A percentile compares a stretch with the other conserved stretches of the same genome.
These are phyloP conservation scores for Strobilomyces confusus DNA, from an alignment of 768 basidiomycete species.

Conservation along the genomic window DNA sequence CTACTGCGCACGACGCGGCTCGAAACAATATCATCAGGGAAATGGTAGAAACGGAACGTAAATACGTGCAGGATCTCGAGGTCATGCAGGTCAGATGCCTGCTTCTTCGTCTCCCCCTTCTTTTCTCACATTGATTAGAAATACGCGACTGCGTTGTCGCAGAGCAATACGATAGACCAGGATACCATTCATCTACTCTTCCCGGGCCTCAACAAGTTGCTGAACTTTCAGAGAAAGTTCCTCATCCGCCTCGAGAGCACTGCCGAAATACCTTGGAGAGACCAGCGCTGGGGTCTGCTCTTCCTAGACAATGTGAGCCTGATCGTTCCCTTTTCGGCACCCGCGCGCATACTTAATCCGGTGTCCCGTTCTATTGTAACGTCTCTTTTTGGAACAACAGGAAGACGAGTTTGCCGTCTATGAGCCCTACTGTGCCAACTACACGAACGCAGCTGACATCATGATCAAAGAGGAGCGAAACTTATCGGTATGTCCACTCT, in stretches of 20 bases:
- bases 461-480: conserved; percentile 85
- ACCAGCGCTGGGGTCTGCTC: conserved; percentile 83
- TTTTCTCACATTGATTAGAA: conserved; percentile 47
- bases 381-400: conserved; percentile 49
- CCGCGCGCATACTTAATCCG: conserved; percentile 34
- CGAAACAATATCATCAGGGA: conserved; percentile 81
- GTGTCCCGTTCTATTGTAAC: conserved; percentile 41
- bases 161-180: conserved; percentile 82
- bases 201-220: conserved; percentile 87
- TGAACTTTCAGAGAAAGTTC: conserved; percentile 95
- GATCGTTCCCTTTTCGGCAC: conserved; percentile 9
- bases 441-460: conserved; percentile 80
- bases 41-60: conserved; percentile 91
- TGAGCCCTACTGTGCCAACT: conserved; percentile 96
- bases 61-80: conserved; percentile 95
- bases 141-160: conserved; percentile 81
- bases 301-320: conserved; percentile 77
- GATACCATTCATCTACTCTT: conserved; percentile 96
- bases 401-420: conserved; percentile 96
- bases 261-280: conserved; percentile 75
- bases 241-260: conserved; percentile 86
- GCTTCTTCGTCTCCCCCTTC: conserved; percentile 1
- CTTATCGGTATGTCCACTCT: conserved; percentile 60
- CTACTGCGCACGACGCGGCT: conserved; percentile 60
- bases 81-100: conserved; percentile 77